Conservation (phyloP, 2,329 filamentous ascomycete genomes). For the Penicillium freii region DNA sequence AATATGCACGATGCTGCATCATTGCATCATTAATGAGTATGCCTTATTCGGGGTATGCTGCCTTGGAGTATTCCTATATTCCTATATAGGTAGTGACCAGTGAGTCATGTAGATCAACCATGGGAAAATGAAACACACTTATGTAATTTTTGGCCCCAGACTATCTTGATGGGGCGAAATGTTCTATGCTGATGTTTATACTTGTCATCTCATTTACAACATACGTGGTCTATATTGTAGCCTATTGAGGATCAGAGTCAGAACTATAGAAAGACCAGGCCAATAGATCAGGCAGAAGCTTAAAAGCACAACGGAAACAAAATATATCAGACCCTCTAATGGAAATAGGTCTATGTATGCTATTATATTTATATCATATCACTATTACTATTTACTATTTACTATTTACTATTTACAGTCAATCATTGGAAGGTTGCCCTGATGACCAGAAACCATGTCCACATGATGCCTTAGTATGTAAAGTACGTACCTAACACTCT, state of each 20-base stretch:
- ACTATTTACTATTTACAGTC: not conserved
- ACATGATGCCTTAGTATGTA: not conserved
- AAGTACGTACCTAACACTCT: not conserved
- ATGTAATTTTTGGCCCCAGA: not conserved
- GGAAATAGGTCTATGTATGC: too few relatives aligned
- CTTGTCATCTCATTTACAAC: not conserved
- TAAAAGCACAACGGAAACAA: not conserved
- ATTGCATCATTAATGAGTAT: not conserved
- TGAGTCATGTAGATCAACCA: slow-evolving; percentile 2
- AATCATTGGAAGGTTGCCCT: not conserved
- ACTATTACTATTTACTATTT: not conserved
- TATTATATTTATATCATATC: too few relatives aligned
- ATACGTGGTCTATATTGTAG: not conserved
- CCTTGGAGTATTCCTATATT: not conserved
- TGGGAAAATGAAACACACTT: not conserved
- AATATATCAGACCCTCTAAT: not conserved
- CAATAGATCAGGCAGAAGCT: not conserved
- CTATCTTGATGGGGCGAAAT: not conserved
- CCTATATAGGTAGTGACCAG: not conserved
- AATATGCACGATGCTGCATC: not conserved
- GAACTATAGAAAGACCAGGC: not conserved
- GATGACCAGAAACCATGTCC: not conserved
- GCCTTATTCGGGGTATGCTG: not conserved
- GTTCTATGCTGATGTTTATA: not conserved
- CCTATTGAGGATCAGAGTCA: not conserved